Percentiles rank a stretch among this genome's conserved stretches.
Conservation (phyloP, 2,329 filamentous ascomycete species). For the Botrytis fabae region DNA sequence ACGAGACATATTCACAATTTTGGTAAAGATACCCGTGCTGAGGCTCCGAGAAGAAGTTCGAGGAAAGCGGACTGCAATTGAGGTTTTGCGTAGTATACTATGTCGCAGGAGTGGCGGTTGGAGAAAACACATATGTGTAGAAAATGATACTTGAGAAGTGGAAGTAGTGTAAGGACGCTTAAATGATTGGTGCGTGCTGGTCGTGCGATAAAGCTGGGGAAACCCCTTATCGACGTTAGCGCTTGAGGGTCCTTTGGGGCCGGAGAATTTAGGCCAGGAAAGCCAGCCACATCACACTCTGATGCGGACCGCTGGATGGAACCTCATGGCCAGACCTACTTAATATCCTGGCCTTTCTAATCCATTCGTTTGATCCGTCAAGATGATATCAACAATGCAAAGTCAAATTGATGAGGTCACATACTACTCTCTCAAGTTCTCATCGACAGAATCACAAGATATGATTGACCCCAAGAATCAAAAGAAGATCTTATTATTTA, state of each 20-base stretch:
- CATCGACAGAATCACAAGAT: background rate
- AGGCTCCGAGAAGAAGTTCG: background rate
- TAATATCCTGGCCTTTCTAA: background rate
- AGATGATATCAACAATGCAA: background rate
- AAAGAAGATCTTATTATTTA: slow-evolving; percentile 26
- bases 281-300: background rate
- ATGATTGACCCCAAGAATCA: background rate
- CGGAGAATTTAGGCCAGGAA: background rate
- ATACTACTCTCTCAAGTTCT: too few species aligned
- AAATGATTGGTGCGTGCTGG: slow-evolving; percentile 6
- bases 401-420: background rate
- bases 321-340: background rate
- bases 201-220: slow-evolving; percentile 18
- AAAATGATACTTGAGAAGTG: background rate
- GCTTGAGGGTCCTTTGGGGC: background rate
- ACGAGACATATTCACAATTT: slow-evolving; percentile 30
- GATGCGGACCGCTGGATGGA: background rate
- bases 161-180: background rate
- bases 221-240: slow-evolving; percentile 13
- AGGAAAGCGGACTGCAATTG: too few species aligned
- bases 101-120: slow-evolving; percentile 9
- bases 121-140: slow-evolving; percentile 23
- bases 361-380: background rate
- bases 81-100: background rate
- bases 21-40: background rate